Conservation (phyloP, 2,329 filamentous ascomycete genomes). For the Periconia sp. region DNA sequence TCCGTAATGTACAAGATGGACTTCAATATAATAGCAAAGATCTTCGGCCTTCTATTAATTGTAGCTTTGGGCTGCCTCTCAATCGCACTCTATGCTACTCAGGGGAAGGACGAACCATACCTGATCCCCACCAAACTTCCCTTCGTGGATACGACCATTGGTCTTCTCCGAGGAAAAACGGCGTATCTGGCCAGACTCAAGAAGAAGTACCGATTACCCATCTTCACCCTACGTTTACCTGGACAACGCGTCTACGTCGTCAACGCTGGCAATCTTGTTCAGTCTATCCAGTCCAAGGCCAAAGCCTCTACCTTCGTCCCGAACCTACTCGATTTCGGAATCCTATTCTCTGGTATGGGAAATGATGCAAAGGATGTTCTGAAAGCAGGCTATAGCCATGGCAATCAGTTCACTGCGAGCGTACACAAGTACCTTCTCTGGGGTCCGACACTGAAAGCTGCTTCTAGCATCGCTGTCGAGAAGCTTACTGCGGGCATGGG, state of each 20-base stretch:
- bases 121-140: slow-evolving; percentile 13
- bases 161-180: slow-evolving; percentile 15
- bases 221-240: slow-evolving; percentile 47
- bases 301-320: slow-evolving; percentile 44
- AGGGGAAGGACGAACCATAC: slow-evolving; percentile 18
- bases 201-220: slow-evolving; percentile 26
- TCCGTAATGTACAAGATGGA: no score
- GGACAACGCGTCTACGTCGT: slow-evolving; percentile 49
- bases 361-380: slow-evolving; percentile 17
- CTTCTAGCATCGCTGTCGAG: slow-evolving; percentile 40
- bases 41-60: neutral
- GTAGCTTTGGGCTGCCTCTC: slow-evolving; percentile 7
- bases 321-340: slow-evolving; percentile 34
- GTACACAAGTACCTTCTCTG: slow-evolving; percentile 39
- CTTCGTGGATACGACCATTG: slow-evolving; percentile 18
- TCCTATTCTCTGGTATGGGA: slow-evolving; percentile 31
- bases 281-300: slow-evolving; percentile 43
- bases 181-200: slow-evolving; percentile 14
- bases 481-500: slow-evolving; percentile 29
- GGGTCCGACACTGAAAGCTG: slow-evolving; percentile 35
- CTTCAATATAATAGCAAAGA: neutral
- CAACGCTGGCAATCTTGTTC: slow-evolving; percentile 40
- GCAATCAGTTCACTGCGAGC: slow-evolving; percentile 42
- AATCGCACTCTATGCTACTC: slow-evolving; percentile 11
- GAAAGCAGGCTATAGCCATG: slow-evolving; percentile 32